phyloP scores from a whole-genome alignment of 257 asterid genomes.

The Craterostigma plantagineum region DNA sequence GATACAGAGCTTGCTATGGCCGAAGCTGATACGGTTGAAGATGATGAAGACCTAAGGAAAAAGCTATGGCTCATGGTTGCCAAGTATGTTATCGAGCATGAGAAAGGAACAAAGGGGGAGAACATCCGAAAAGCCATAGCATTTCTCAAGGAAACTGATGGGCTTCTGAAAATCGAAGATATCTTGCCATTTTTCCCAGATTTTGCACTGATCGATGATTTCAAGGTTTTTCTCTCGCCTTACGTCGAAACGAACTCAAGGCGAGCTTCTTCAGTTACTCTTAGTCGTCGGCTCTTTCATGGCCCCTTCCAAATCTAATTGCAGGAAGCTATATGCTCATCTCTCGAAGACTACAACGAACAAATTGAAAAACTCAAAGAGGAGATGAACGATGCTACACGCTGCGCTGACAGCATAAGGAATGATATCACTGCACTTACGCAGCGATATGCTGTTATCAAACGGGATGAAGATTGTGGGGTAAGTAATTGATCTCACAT shows the following conservation, averaged over 20 bases:
- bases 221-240: no score
- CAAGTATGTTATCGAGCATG: slow-evolving; percentile 86
- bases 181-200: slow-evolving; percentile 94
- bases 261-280: no score
- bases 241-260: no score
- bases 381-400: slow-evolving; percentile 98
- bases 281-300: no score
- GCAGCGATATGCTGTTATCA: slow-evolving; percentile 75
- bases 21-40: slow-evolving; percentile 98
- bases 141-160: slow-evolving; percentile 94
- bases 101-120: slow-evolving; percentile 95
- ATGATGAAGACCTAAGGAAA: slow-evolving; percentile 90
- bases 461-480: slow-evolving; percentile 92
- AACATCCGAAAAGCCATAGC: slow-evolving; percentile 94
- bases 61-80: slow-evolving; percentile 99
- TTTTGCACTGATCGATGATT: slow-evolving; percentile 90
- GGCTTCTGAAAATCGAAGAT: slow-evolving; percentile 92
- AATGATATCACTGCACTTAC: slow-evolving; percentile 87
- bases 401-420: slow-evolving; percentile 95
- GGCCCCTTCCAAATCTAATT: slow-evolving; percentile 9
- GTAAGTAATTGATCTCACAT: slow-evolving; percentile 18
- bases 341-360: slow-evolving; percentile 90
- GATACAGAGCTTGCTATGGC: slow-evolving; percentile 99
- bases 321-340: slow-evolving; percentile 94
- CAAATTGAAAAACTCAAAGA: slow-evolving; percentile 89